These are phyloP conservation scores for Sporobolomyces roseus DNA, from an alignment of 768 basidiomycete species.

Conservation along the genomic window DNA sequence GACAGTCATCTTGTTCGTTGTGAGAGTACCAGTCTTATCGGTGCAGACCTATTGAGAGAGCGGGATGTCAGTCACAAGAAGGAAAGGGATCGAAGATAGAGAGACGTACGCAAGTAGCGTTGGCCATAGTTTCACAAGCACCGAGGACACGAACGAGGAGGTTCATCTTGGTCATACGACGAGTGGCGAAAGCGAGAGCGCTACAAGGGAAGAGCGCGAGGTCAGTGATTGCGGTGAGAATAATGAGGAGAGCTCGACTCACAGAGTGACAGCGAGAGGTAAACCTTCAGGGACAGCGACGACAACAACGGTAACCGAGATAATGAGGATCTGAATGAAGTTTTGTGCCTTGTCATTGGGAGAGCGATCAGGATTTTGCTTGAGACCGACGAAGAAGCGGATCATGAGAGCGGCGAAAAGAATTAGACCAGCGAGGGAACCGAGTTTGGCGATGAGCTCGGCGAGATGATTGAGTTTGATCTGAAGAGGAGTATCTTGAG, in stretches of 20 bases:
- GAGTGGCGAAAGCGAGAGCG: constrained; percentile 93
- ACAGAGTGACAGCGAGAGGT: constrained; percentile 86
- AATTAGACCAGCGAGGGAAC: constrained; percentile 71
- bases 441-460: constrained; percentile 88
- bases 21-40: constrained; percentile 95
- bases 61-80: constrained; percentile 46
- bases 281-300: constrained; percentile 87
- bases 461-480: constrained; percentile 89
- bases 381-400: constrained; percentile 86
- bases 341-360: constrained; percentile 78
- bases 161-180: constrained; percentile 95
- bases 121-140: constrained; percentile 98
- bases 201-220: neutral
- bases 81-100: constrained; percentile 67
- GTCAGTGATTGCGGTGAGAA: neutral
- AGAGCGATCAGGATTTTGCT: constrained; percentile 61
- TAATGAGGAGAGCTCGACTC: neutral
- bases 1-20: constrained; percentile 90
- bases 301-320: constrained; percentile 75
- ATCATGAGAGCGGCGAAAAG: constrained; percentile 86
- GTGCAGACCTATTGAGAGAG: constrained; percentile 70
- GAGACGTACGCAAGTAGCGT: constrained; percentile 89
- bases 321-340: constrained; percentile 90
- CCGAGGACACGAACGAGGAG: constrained; percentile 91
- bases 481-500: constrained; percentile 74